Percentiles rank a stretch among this genome's conserved stretches.
These are phyloP conservation scores for Erythrophleum fordii DNA, from an alignment of 306 rosid genomes.

Conservation along the genomic window DNA sequence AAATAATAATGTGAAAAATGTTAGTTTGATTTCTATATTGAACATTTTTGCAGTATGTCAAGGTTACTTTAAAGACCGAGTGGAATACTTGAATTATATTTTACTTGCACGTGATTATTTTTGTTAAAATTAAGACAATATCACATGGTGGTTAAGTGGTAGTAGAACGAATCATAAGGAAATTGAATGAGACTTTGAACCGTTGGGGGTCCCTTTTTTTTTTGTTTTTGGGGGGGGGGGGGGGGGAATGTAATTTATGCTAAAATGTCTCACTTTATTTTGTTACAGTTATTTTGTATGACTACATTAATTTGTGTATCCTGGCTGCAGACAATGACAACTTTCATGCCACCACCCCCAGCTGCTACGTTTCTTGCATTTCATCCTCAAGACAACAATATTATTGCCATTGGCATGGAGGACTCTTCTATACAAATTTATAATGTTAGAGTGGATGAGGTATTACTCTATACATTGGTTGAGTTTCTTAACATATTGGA, in stretches of 20 bases:
- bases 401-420: conserved; percentile 99
- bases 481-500: conserved; percentile 21
- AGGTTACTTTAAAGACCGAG: not conserved
- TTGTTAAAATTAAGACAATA: not conserved
- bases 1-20: not conserved
- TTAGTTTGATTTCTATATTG: not conserved
- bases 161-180: not conserved
- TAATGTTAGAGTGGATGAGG: conserved; percentile 97
- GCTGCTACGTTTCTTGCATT: conserved; percentile 98
- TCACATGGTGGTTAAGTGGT: not conserved
- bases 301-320: conserved; percentile 34
- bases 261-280: not conserved
- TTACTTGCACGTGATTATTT: not conserved
- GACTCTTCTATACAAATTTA: conserved; percentile 96
- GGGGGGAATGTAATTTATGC: not conserved
- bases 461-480: conserved; percentile 39
- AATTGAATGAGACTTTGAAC: not conserved
- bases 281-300: conserved; percentile 7
- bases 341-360: conserved; percentile 99
- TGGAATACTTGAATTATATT: not conserved
- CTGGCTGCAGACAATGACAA: conserved; percentile 91
- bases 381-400: conserved; percentile 99
- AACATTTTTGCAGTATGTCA: too few species aligned
- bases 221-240: not conserved
- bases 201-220: not conserved